These are phyloP conservation scores for Salvia hispanica DNA, from an alignment of 257 asterid species.

Conservation along the genomic window DNA sequence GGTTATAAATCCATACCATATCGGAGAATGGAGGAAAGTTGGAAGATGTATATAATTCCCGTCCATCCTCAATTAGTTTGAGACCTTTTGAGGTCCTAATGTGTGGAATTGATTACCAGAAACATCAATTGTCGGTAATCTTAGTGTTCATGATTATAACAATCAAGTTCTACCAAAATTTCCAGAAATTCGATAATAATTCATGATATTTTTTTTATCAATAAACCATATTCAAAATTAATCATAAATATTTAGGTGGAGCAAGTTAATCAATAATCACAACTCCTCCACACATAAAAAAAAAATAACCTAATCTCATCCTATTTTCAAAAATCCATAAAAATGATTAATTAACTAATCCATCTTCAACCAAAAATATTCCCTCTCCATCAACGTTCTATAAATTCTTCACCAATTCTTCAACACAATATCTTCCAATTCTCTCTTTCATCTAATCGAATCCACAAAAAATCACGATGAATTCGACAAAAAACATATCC, in stretches of 20 bases:
- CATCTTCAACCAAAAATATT: conserved; percentile 21
- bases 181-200: no score
- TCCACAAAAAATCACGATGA: background rate
- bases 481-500: conserved; percentile 27
- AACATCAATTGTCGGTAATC: no score
- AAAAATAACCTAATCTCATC: background rate
- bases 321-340: background rate
- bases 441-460: background rate
- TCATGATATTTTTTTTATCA: no score
- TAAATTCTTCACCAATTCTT: conserved; percentile 23
- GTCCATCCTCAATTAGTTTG: no score
- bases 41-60: no score
- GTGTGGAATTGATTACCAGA: no score
- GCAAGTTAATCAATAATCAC: conserved; percentile 43
- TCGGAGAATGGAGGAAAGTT: no score
- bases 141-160: no score
- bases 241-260: conserved; percentile 31
- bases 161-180: no score
- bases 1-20: no score
- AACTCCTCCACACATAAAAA: conserved; percentile 30
- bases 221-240: background rate
- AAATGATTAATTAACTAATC: conserved; percentile 36
- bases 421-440: conserved; percentile 14
- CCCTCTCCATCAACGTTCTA: background rate
- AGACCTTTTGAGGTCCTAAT: no score